These are phyloP conservation scores for Arthrobotrys conoides DNA, from an alignment of 2,329 filamentous ascomycete genomes.

Conservation along the genomic window DNA sequence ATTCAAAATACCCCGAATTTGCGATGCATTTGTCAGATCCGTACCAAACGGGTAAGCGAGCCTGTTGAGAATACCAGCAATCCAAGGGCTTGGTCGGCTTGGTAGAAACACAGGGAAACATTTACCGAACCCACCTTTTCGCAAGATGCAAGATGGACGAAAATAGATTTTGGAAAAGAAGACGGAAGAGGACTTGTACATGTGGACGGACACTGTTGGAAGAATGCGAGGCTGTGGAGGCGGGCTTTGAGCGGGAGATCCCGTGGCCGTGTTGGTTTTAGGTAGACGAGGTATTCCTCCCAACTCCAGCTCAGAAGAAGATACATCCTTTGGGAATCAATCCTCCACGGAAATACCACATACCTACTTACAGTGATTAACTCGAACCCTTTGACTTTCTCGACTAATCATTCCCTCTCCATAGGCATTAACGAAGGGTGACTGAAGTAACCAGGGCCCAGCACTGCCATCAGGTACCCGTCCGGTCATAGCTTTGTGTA, in stretches of 20 bases:
- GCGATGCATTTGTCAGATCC: slow-evolving; percentile 43
- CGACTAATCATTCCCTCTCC: slow-evolving; percentile 6
- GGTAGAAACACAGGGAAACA: slow-evolving; percentile 35
- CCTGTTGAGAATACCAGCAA: too few species aligned
- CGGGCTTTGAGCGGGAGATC: slow-evolving; percentile 3
- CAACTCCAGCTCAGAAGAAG: not conserved
- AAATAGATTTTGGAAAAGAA: slow-evolving; percentile 33
- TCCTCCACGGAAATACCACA: not conserved
- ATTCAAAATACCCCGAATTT: slow-evolving; percentile 32
- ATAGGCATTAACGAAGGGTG: slow-evolving; percentile 4
- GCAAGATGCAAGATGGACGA: slow-evolving; percentile 23
- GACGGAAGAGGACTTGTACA: not conserved
- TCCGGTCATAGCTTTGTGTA: slow-evolving; percentile 17
- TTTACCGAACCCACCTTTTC: slow-evolving; percentile 20
- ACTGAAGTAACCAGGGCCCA: not conserved
- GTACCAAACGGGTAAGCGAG: slow-evolving; percentile 34
- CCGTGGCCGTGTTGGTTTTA: slow-evolving; percentile 21
- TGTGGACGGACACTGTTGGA: slow-evolving; percentile 12
- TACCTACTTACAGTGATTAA: too few species aligned
- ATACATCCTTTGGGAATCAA: not conserved
- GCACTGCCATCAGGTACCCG: slow-evolving; percentile 12
- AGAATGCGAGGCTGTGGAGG: slow-evolving; percentile 1
- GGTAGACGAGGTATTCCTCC: not conserved
- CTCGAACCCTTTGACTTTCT: not conserved
- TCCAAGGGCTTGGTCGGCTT: not conserved